Conservation (phyloP, 169 alveolate genomes). For the Sarcocystis neurona region DNA sequence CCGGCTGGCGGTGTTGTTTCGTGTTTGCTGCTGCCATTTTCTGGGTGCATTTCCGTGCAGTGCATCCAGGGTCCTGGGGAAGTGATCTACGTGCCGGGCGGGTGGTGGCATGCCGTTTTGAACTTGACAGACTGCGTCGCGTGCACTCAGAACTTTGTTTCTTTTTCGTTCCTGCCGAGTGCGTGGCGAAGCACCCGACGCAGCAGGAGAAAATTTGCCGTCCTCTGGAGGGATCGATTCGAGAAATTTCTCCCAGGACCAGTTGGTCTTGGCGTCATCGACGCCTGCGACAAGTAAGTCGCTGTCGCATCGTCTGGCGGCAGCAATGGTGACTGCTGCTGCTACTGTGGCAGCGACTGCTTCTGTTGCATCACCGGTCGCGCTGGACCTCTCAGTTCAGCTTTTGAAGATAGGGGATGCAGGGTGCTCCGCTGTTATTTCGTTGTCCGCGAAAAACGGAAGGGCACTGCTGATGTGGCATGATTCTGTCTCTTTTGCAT, state of each 20-base stretch:
- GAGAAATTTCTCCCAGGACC: constrained; percentile 42
- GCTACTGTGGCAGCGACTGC: background rate
- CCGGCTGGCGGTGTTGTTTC: background rate
- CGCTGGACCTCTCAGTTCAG: background rate
- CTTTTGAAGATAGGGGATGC: background rate
- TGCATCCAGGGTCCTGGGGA: constrained; percentile 85
- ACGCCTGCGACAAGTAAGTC: constrained; percentile 25
- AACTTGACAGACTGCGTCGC: constrained; percentile 82
- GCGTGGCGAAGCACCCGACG: constrained; percentile 59
- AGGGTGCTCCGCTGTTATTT: background rate
- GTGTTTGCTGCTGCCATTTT: background rate
- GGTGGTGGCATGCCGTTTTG: constrained; percentile 91
- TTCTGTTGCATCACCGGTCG: background rate
- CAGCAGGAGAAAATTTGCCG: constrained; percentile 39
- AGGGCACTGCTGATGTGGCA: no score
- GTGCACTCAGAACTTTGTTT: constrained; percentile 71
- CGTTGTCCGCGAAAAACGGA: no score
- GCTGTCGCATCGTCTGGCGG: background rate
- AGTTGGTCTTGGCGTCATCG: background rate
- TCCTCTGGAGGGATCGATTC: constrained; percentile 35
- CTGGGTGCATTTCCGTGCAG: constrained; percentile 33
- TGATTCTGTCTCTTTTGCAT: no score
- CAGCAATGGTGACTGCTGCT: background rate
- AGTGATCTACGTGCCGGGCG: constrained; percentile 84
- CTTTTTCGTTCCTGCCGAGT: constrained; percentile 33